phyloP scores from a whole-genome alignment of 805 yeast genomes.

The Tetrapisispora iriomotensis region DNA sequence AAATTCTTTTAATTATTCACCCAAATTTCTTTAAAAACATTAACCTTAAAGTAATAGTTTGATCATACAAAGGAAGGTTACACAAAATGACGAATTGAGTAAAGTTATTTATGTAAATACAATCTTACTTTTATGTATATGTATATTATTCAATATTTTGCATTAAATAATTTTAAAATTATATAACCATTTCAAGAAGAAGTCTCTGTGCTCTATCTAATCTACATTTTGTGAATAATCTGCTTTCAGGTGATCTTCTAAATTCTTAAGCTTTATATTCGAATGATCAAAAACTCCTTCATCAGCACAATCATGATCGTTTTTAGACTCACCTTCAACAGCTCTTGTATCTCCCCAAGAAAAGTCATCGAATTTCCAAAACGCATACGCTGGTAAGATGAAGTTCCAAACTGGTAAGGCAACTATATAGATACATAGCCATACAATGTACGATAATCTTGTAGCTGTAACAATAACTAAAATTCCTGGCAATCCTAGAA shows the following conservation, averaged over 20 bases:
- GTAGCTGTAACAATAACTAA: slow-evolving; percentile 75
- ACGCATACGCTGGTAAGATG: slow-evolving; percentile 75
- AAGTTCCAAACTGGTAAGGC: slow-evolving; percentile 95
- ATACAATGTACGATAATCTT: slow-evolving; percentile 56
- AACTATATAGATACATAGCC: slow-evolving; percentile 67
- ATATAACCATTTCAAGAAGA: too few relatives aligned
- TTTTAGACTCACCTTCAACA: slow-evolving; percentile 55
- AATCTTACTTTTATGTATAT: too few relatives aligned
- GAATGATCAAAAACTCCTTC: slow-evolving; percentile 89
- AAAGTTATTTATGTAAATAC: too few relatives aligned
- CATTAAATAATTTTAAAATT: too few relatives aligned
- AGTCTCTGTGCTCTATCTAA: too few relatives aligned
- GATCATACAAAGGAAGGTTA: too few relatives aligned
- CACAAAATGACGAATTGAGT: too few relatives aligned
- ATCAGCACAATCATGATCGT: slow-evolving; percentile 31
- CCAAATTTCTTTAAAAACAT: neutral
- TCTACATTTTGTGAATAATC: too few relatives aligned
- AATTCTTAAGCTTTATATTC: slow-evolving; percentile 76
- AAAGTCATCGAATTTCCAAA: slow-evolving; percentile 92
- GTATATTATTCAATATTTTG: too few relatives aligned
- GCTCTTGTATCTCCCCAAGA: slow-evolving; percentile 93
- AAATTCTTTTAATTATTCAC: slow-evolving; percentile 7
- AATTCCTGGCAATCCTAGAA: slow-evolving; percentile 79
- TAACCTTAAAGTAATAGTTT: neutral
- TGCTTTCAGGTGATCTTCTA: slow-evolving; percentile 60